A percentile compares a stretch with the other conserved stretches of the same genome.
These are phyloP conservation scores for Lepidium campestre DNA, from an alignment of 441 rosid genomes.

Conservation along the genomic window DNA sequence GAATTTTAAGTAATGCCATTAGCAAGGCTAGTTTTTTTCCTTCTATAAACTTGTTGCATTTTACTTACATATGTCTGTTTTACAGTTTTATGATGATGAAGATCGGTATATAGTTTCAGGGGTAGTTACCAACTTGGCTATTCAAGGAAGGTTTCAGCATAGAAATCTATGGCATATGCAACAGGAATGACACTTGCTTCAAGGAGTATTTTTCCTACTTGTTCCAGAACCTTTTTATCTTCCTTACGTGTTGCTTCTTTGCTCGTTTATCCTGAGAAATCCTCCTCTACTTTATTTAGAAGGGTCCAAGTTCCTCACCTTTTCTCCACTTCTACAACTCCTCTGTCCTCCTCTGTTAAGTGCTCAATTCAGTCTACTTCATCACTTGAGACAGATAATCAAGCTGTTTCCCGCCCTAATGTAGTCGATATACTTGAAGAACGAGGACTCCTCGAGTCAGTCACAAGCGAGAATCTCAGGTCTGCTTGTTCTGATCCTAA, in stretches of 20 bases:
- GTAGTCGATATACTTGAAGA: slow-evolving; percentile 66
- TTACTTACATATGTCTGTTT: slow-evolving; percentile 10
- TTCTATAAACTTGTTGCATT: neutral
- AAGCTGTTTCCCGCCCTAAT: slow-evolving; percentile 32
- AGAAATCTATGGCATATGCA: slow-evolving; percentile 23
- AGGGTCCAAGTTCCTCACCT: slow-evolving; percentile 16
- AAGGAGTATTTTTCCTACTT: slow-evolving; percentile 32
- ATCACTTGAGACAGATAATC: slow-evolving; percentile 22
- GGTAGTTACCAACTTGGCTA: neutral
- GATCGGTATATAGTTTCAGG: neutral
- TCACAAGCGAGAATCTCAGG: slow-evolving; percentile 70
- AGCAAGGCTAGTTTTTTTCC: neutral
- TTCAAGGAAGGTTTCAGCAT: neutral
- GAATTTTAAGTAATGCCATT: neutral
- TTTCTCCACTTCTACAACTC: slow-evolving; percentile 21
- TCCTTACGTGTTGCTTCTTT: slow-evolving; percentile 29
- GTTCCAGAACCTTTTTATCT: slow-evolving; percentile 28
- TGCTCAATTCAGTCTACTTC: slow-evolving; percentile 37
- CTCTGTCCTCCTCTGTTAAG: slow-evolving; percentile 30
- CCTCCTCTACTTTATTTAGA: slow-evolving; percentile 17
- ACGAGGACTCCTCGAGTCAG: slow-evolving; percentile 76
- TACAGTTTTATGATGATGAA: neutral
- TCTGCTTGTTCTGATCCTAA: slow-evolving; percentile 41
- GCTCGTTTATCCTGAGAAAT: slow-evolving; percentile 12
- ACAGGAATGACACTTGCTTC: slow-evolving; percentile 33